Base-by-base conservation (phyloP, 805 yeast species). In the Spathaspora arborariae region DNA sequence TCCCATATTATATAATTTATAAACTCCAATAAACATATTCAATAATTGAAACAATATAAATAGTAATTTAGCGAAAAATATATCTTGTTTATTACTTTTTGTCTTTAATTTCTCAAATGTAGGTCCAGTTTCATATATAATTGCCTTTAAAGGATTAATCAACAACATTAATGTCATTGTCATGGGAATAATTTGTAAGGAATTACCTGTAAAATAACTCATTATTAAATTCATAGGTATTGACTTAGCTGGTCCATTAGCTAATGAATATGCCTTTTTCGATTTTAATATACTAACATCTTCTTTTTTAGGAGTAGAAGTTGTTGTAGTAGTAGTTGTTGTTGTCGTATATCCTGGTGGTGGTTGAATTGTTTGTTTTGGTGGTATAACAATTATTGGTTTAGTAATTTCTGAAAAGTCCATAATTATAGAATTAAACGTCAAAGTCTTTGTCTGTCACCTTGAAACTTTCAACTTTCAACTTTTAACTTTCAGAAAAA, bases 131-230 rank as follows among this genome's bases (percentile, higher is more conserved):
- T 69, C 74, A 4, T 70, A 65, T 33, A 83, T 61, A 1, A 94
- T 82, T 20, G 95, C 88, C 56, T 80, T 82, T 33, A 88, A 57
- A 0, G 97, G 94, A 41, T 81, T 82, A 52, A 87, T 77, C 53
- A 94, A 80, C 55, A 92, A 71, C 88, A 85, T 88, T 22, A 87
- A 62, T 0, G 96, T 85, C 87, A 90, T 91, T 68, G 90, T 84
- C 41, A 92, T 85, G 3, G 97, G 94, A 52, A 92, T 89, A 54
- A 92, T 76, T 57, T 94, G 98, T 21, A 94, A 69, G 3, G 95
- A 80, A 57, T 85, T 85, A 26, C 98, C 98, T 0, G 96, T 82
- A 88, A 92, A 88, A 63, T 88, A 94, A 50, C 89, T 82, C 96
- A 92, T 88, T 41, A 88, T 70, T 42, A 87, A 64, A 58, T 88